phyloP scores from a whole-genome alignment of 495 filamentous ascomycete species.

The Niebla homalea region DNA sequence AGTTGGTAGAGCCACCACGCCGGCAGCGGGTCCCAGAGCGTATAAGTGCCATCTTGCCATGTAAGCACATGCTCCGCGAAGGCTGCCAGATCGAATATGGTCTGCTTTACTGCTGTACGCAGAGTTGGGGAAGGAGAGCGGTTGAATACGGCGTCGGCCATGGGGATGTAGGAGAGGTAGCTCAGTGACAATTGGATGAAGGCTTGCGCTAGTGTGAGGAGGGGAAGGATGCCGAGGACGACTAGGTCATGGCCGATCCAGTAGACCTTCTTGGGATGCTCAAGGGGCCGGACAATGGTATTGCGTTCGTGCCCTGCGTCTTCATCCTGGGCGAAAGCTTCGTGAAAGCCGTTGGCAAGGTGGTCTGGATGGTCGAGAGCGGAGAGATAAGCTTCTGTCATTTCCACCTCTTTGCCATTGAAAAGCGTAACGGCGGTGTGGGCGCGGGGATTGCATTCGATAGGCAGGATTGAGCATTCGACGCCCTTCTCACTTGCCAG shows the following conservation, averaged over 20 bases:
- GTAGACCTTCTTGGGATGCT: not conserved
- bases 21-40: conserved; percentile 47
- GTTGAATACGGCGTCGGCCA: not conserved
- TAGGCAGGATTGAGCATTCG: conserved; percentile 33
- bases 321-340: not conserved
- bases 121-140: not conserved
- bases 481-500: conserved; percentile 13
- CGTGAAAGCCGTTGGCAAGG: not conserved
- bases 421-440: conserved; percentile 48
- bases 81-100: not conserved
- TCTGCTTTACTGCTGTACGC: conserved; percentile 1
- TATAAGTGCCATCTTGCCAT: conserved; percentile 49
- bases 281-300: not conserved
- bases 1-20: conserved; percentile 45
- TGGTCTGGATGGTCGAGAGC: conserved; percentile 14
- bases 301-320: not conserved
- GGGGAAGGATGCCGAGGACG: conserved; percentile 42
- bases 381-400: conserved; percentile 28
- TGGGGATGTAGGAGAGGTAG: conserved; percentile 6
- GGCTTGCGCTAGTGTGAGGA: conserved; percentile 31
- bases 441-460: conserved; percentile 50
- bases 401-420: conserved; percentile 17
- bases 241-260: conserved; percentile 11
- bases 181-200: conserved; percentile 5
- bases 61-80: conserved; percentile 32